Evolutionary conservation across 2,329 filamentous ascomycete species (phyloP), one percentile per base, ranked within the genome.

Genomic region (Sporothrix sp.): DNA sequence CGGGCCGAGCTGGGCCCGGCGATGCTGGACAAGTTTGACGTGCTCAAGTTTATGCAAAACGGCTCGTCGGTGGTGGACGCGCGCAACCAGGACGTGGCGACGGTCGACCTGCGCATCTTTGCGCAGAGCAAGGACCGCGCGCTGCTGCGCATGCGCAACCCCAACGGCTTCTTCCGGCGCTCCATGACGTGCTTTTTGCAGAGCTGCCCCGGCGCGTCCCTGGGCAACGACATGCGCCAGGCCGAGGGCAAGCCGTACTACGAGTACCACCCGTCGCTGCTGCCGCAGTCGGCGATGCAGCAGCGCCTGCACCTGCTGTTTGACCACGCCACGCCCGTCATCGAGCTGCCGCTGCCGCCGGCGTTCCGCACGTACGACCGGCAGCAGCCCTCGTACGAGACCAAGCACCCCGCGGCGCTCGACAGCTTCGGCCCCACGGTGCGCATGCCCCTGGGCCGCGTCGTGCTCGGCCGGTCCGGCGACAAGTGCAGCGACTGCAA

Each of bases 401-500:
- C 58, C 11, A 25, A 2, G 14, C 27, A 56, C 16, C 55, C 59
- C 1, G 54, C 53, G 25, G 44, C 37, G 20, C 57, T 57, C 33
- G 46, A 49, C 52, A 55, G 27, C 38, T 60, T 59, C 47, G 59
- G 62, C 6, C 56, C 52, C 2, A 62, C 60, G 13, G 57, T 56
- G 8, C 53, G 56, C 16, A 45, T 35, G 18, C 57, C 59, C 0
- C 49, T 69, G 7, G 66, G 65, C 14, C 62, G 58, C 52, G 56
- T 69, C 3, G 66, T 65, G 2, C 63, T 63, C 18, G 66, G 59
- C 5, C 62, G 66, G 3, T 68, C 65, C 0, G 67, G 67, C 3
- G 68, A 70, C 51, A 70, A 69, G 51, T 64, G 62, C 1, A 58
- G 60, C 1, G 62, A 69, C 57, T 61, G 59, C 20, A 70, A 70